Percentiles rank a stretch among this genome's conserved stretches.
Evolutionary conservation across 2,329 filamentous ascomycete genomes (phyloP).

Genomic region (Diplocarpon mali): DNA sequence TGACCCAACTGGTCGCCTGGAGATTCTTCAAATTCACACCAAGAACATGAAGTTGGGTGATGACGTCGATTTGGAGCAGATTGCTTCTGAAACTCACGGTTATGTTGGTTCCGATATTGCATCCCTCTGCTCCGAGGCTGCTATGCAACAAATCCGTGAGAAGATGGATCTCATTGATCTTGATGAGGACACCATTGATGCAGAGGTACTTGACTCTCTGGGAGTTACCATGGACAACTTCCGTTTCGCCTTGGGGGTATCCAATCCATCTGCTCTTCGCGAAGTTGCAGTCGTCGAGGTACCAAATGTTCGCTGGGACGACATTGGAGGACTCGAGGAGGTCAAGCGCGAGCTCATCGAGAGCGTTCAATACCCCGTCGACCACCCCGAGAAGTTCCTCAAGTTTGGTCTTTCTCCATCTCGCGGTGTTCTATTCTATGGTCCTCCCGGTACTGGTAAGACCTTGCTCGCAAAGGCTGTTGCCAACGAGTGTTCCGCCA

Average conservation of each 20-base stretch:
- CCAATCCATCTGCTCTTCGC: slow-evolving; percentile 95
- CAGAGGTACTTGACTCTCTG: slow-evolving; percentile 93
- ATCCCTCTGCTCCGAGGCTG: slow-evolving; percentile 95
- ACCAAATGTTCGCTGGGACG: slow-evolving; percentile 98
- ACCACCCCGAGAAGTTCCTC: slow-evolving; percentile 99
- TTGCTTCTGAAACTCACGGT: slow-evolving; percentile 95
- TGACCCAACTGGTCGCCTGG: slow-evolving; percentile 93
- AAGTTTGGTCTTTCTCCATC: slow-evolving; percentile 98
- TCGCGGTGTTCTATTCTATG: slow-evolving; percentile 97
- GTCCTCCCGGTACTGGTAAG: slow-evolving; percentile 99
- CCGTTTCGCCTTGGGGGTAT: slow-evolving; percentile 94
- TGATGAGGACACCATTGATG: slow-evolving; percentile 97
- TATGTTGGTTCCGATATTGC: slow-evolving; percentile 98
- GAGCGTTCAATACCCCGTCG: slow-evolving; percentile 96
- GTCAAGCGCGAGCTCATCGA: slow-evolving; percentile 99
- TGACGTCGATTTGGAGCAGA: slow-evolving; percentile 92
- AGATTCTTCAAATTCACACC: slow-evolving; percentile 98
- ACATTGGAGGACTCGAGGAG: slow-evolving; percentile 94
- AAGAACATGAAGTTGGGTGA: slow-evolving; percentile 99
- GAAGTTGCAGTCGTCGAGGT: slow-evolving; percentile 99
- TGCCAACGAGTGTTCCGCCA: slow-evolving; percentile 97
- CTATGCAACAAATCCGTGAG: slow-evolving; percentile 99
- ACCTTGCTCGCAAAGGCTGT: slow-evolving; percentile 98
- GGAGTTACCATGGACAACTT: slow-evolving; percentile 99
- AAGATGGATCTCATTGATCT: slow-evolving; percentile 99